Percentiles rank a stretch among this genome's conserved stretches.
These are phyloP conservation scores for Themeda triandra DNA, from an alignment of 176 grass and related monocot genomes.

Conservation along the genomic window DNA sequence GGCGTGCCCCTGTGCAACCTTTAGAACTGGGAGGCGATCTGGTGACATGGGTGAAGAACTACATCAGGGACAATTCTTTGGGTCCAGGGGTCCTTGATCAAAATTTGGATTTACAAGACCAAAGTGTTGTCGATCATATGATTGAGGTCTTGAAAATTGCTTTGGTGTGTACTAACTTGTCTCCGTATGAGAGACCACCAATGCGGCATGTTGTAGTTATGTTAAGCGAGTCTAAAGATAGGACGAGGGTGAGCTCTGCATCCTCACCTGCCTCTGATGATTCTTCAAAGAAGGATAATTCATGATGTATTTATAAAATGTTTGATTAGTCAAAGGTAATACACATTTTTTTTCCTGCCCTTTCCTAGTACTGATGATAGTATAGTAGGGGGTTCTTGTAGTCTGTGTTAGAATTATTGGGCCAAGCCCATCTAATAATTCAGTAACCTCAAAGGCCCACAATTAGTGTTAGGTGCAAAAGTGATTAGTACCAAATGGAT, in stretches of 20 bases:
- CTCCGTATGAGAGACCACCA: slow-evolving; percentile 78
- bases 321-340: slow-evolving; percentile 30
- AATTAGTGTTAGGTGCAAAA: no score
- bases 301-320: slow-evolving; percentile 44
- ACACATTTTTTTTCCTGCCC: slow-evolving; percentile 18
- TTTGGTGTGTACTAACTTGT: slow-evolving; percentile 83
- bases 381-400: slow-evolving; percentile 27
- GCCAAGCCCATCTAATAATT: no score
- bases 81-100: slow-evolving; percentile 61
- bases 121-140: slow-evolving; percentile 63
- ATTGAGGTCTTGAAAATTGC: slow-evolving; percentile 93
- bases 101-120: slow-evolving; percentile 72
- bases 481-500: no score
- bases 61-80: slow-evolving; percentile 77
- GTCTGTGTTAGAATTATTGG: no score
- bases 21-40: slow-evolving; percentile 91
- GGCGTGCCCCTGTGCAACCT: slow-evolving; percentile 79
- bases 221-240: slow-evolving; percentile 90
- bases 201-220: slow-evolving; percentile 98
- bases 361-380: slow-evolving; percentile 8
- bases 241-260: slow-evolving; percentile 50
- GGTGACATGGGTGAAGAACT: slow-evolving; percentile 92
- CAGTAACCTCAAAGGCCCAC: no score
- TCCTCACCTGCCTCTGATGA: slow-evolving; percentile 67
- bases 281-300: slow-evolving; percentile 67